Evolutionary conservation across 176 grass and related monocot species (phyloP).

Genomic region (Saccharum spontaneum): DNA sequence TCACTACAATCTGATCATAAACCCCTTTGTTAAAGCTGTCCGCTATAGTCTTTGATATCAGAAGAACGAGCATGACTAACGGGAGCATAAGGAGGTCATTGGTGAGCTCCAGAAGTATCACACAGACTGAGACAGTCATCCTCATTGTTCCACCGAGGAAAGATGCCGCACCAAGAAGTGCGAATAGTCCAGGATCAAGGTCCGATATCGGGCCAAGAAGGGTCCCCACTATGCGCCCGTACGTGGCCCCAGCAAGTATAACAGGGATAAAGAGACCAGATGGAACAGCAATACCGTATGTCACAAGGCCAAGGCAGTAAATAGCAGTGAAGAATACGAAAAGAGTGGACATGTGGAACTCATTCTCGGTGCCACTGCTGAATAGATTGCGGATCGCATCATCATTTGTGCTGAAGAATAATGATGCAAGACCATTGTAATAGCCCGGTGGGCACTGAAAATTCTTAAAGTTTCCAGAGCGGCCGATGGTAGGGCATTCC

Average conservation of each 20-base stretch:
- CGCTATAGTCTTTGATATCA: conserved; percentile 87
- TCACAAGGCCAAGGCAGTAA: conserved; percentile 80
- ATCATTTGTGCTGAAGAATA: conserved; percentile 95
- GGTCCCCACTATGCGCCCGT: conserved; percentile 73
- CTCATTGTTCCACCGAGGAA: conserved; percentile 96
- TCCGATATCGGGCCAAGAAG: conserved; percentile 68
- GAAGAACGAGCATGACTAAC: conserved; percentile 92
- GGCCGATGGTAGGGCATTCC: conserved; percentile 76
- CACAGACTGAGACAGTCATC: conserved; percentile 90
- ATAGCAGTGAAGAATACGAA: conserved; percentile 74
- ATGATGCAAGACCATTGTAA: conserved; percentile 92
- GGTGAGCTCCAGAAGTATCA: conserved; percentile 94
- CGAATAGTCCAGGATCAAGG: conserved; percentile 80
- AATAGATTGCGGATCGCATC: conserved; percentile 96
- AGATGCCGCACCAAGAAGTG: conserved; percentile 80
- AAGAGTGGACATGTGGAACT: conserved; percentile 72
- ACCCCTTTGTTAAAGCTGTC: conserved; percentile 91
- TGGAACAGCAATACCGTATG: conserved; percentile 84
- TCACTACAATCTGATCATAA: conserved; percentile 83
- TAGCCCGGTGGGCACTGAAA: conserved; percentile 82
- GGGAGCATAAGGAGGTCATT: conserved; percentile 90
- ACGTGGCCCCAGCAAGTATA: conserved; percentile 82
- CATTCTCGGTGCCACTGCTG: conserved; percentile 66
- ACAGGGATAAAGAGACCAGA: conserved; percentile 97
- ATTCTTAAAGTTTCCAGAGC: conserved; percentile 88